phyloP scores from a whole-genome alignment of 208 protist genomes.

The Leishmania major region DNA sequence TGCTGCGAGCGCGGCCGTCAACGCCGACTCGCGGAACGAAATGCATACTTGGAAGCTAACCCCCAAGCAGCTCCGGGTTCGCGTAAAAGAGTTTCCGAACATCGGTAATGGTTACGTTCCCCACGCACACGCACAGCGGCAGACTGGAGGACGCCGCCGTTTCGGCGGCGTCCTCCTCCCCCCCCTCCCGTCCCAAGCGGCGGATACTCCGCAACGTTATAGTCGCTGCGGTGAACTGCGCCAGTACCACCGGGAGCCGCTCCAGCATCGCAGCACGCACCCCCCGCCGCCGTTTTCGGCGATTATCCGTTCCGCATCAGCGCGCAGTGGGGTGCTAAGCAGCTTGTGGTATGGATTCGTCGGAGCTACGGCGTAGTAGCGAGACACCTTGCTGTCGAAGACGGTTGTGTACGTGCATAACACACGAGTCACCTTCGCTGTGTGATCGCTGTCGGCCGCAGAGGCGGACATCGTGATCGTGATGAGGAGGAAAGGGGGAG shows the following conservation, averaged over 20 bases:
- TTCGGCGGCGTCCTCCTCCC: neutral
- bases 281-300: neutral
- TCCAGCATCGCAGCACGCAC: neutral
- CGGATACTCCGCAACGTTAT: neutral
- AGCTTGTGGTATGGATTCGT: neutral
- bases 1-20: neutral
- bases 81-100: neutral
- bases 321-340: neutral
- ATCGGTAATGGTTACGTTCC: neutral
- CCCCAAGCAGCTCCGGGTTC: neutral
- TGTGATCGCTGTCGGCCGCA: neutral
- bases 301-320: slow-evolving; percentile 9
- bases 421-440: neutral
- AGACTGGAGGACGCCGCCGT: neutral
- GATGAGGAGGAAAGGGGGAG: neutral
- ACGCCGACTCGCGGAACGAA: neutral
- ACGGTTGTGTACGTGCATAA: slow-evolving; percentile 26
- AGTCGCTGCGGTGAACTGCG: neutral
- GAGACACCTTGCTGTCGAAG: slow-evolving; percentile 12
- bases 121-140: neutral
- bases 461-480: neutral
- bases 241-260: neutral
- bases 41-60: slow-evolving; percentile 1
- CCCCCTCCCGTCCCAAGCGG: neutral
- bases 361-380: slow-evolving; percentile 32